These are phyloP conservation scores for Pholiota molesta DNA, from an alignment of 768 basidiomycete species.

Conservation along the genomic window DNA sequence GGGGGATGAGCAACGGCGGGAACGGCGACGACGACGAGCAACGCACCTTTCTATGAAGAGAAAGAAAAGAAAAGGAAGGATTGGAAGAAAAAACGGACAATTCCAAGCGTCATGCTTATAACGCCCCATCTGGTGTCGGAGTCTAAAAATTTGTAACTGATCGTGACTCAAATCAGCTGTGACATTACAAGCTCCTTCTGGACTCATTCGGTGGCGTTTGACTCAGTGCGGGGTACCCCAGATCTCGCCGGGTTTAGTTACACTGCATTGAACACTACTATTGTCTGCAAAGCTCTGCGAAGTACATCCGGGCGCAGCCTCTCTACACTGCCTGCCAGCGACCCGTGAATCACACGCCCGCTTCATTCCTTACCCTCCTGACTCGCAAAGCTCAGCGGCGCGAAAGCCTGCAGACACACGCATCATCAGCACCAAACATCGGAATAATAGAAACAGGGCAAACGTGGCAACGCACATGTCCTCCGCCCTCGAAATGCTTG, in stretches of 20 bases:
- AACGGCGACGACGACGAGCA: background rate
- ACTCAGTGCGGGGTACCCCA: constrained; percentile 26
- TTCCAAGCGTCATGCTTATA: constrained; percentile 33
- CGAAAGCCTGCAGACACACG: constrained; percentile 43
- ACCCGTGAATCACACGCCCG: background rate
- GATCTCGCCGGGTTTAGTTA: constrained; percentile 6
- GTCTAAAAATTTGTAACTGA: constrained; percentile 41
- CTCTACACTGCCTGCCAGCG: constrained; percentile 11
- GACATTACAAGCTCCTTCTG: constrained; percentile 9
- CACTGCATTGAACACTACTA: constrained; percentile 2
- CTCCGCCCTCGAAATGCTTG: constrained; percentile 91
- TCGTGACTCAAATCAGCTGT: constrained; percentile 19
- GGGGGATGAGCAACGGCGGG: constrained; percentile 3
- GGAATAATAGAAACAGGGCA: constrained; percentile 19
- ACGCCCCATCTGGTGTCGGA: constrained; percentile 33
- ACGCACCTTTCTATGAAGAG: constrained; percentile 43
- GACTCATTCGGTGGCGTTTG: constrained; percentile 7
- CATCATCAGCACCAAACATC: constrained; percentile 25
- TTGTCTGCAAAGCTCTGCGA: constrained; percentile 4
- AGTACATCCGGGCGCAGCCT: constrained; percentile 5
- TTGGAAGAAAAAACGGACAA: constrained; percentile 23
- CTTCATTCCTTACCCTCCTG: constrained; percentile 39
- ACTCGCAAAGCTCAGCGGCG: constrained; percentile 51
- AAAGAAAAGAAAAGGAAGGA: constrained; percentile 36
- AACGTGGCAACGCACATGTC: constrained; percentile 67